A percentile compares a stretch with the other conserved stretches of the same genome.
phyloP scores from a whole-genome alignment of 2,329 filamentous ascomycete species.

The Cladosporium austrohemisphaericum region DNA sequence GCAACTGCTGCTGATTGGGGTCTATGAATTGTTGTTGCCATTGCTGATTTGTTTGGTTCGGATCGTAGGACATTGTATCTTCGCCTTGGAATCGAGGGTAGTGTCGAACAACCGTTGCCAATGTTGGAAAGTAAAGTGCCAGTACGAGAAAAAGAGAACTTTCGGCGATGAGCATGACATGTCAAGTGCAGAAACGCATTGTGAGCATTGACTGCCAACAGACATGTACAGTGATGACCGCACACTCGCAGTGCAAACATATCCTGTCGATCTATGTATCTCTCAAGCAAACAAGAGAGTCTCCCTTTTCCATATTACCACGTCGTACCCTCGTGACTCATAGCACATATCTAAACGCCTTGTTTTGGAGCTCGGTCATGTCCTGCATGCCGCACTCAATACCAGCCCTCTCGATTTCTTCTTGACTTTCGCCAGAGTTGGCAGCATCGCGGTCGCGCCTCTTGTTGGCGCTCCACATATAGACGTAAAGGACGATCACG shows the following conservation, averaged over 20 bases:
- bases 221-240: no score
- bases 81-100: no score
- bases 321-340: conserved; percentile 19
- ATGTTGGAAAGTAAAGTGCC: no score
- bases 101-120: no score
- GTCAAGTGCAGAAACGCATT: no score
- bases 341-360: conserved; percentile 51
- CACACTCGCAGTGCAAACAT: background rate
- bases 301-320: background rate
- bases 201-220: no score
- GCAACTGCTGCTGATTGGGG: background rate
- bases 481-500: conserved; percentile 51
- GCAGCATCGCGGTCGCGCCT: conserved; percentile 49
- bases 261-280: conserved; percentile 7
- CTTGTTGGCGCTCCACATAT: conserved; percentile 55
- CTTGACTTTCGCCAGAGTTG: conserved; percentile 26
- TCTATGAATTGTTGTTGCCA: background rate
- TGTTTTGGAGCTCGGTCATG: conserved; percentile 55
- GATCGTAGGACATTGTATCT: background rate
- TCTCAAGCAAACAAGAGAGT: background rate
- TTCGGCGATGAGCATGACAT: no score
- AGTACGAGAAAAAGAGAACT: no score
- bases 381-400: conserved; percentile 56
- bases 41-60: conserved; percentile 1
- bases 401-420: conserved; percentile 48